A percentile compares a stretch with the other conserved stretches of the same genome.
Evolutionary conservation across 2,329 filamentous ascomycete species (phyloP).

Genomic region (Aspergillus melleus): DNA sequence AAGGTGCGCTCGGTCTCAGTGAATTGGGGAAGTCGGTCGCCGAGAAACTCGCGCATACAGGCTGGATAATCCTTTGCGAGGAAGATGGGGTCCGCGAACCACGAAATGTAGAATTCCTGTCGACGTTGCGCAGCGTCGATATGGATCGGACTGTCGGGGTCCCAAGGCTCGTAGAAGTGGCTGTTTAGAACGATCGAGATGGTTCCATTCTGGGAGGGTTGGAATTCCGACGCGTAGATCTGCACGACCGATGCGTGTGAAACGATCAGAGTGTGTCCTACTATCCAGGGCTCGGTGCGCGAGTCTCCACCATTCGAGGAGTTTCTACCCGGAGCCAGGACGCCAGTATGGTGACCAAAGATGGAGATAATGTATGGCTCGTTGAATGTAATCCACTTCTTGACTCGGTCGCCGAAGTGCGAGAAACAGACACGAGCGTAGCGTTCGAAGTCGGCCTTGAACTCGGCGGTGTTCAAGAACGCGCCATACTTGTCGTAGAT

Average conservation of each 20-base stretch:
- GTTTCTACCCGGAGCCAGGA: conserved; percentile 6
- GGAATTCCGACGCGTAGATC: conserved; percentile 1
- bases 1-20: not conserved
- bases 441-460: conserved; percentile 10
- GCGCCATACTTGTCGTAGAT: conserved; percentile 40
- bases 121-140: conserved; percentile 21
- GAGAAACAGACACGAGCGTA: conserved; percentile 33
- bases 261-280: conserved; percentile 6
- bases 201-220: not conserved
- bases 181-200: conserved; percentile 7
- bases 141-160: conserved; percentile 14
- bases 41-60: conserved; percentile 19
- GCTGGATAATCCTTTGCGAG: conserved; percentile 41
- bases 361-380: conserved; percentile 36
- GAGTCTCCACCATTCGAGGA: not conserved
- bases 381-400: conserved; percentile 36
- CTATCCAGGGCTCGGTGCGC: conserved; percentile 7
- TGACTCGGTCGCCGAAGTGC: conserved; percentile 31
- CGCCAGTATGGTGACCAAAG: conserved; percentile 21
- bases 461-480: conserved; percentile 2
- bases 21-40: conserved; percentile 5
- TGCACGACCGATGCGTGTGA: conserved; percentile 2
- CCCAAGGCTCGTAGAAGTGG: conserved; percentile 35
- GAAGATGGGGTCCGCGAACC: conserved; percentile 43
- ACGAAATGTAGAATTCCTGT: conserved; percentile 31